Base-by-base conservation (phyloP, 257 asterid genomes). In the Osmanthus fragrans region DNA sequence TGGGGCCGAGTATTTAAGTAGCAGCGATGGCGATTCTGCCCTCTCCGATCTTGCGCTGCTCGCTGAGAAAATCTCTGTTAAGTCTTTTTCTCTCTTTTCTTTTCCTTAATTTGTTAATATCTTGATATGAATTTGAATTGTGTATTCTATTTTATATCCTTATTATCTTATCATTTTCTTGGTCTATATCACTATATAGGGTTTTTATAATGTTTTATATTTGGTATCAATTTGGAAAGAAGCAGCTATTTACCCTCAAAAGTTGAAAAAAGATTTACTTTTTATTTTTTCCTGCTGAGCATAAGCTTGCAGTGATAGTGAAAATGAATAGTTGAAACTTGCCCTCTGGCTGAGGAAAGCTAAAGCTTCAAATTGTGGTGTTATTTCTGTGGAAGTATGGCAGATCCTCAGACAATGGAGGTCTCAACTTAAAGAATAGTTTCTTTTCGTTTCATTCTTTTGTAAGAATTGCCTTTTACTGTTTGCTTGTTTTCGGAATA, bases 11-110 rank as follows among this genome's bases (percentile, higher is more conserved):
- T 89, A 90, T 18, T 80, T 82, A 77, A 85, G 81, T 82, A 90
- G 96, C 84, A 90, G 97, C 79, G 97, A 90, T 45, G 85, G 97
- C 84, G 97, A 92, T 81, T 89, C 96, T 73, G 77, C 85, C 40
- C 81, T 86, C 76, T 77, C 82, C 39, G 96, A 92, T 80, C 88
- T 86, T 32, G 77, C 85, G 81, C 90, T 80, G 73, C 96, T 90
- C 10, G 88, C 88, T 25, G 92, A 90, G 56, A 92, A 90, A 85
- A 86, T 90, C 67, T 88, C 89, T 18, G 97, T 92, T 37, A 6
- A 85, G 94, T 85, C 56, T 56, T 77, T 68, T 49, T 64, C 37
- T 63, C 7, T 45, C 70, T 29, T 51, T 73, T 7, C 71, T 60
- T 10, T 60, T 10, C 11, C 13, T 1, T n/a, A 21, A 8, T 13